These are phyloP conservation scores for Aspergillus unguis DNA, from an alignment of 2,329 filamentous ascomycete genomes.

Conservation along the genomic window DNA sequence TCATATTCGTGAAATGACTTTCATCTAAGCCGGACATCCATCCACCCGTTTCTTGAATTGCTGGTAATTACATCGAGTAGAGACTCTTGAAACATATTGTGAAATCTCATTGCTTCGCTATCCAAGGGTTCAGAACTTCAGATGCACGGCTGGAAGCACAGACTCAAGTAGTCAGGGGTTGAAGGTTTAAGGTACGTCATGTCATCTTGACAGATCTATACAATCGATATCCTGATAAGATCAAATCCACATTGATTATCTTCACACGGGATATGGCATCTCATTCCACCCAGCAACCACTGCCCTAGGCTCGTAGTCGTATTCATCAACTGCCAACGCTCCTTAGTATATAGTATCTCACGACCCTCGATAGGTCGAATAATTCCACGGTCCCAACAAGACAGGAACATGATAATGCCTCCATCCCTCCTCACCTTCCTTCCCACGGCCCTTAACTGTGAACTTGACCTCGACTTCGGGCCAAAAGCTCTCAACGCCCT, in stretches of 20 bases:
- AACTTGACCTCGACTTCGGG: conserved; percentile 51
- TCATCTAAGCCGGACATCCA: no score
- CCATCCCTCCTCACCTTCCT: conserved; percentile 42
- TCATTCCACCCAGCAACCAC: background rate
- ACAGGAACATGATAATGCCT: conserved; percentile 53
- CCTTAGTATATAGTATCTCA: conserved; percentile 19
- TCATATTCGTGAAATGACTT: no score
- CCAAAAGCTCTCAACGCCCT: conserved; percentile 50
- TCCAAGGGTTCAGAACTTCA: no score
- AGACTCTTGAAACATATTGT: no score
- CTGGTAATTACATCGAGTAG: no score
- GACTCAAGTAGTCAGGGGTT: no score
- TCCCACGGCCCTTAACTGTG: conserved; percentile 43
- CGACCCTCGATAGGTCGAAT: conserved; percentile 51
- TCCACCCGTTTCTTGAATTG: no score
- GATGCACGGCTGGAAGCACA: no score
- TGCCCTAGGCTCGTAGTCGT: background rate
- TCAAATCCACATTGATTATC: background rate
- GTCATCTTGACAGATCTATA: background rate
- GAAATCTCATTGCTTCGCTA: no score
- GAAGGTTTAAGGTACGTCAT: background rate
- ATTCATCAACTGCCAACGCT: background rate
- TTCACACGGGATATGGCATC: no score
- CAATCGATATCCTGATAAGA: background rate
- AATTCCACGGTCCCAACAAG: conserved; percentile 50